Conservation (phyloP, 306 rosid species). For the Prunus padus region DNA sequence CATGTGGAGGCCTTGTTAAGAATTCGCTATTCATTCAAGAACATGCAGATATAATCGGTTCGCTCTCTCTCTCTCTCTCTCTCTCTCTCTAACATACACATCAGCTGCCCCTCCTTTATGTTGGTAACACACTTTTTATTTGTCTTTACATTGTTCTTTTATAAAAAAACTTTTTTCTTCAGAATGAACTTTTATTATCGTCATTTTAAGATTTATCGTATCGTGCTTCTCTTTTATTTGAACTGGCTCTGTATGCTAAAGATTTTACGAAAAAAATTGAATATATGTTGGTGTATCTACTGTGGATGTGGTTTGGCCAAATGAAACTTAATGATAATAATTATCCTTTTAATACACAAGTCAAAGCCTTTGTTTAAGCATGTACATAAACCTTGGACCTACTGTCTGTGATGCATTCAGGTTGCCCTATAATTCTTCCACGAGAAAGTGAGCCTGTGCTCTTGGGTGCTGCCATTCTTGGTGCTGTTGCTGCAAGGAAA, state of each 20-base stretch:
- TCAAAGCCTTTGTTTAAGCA: not conserved
- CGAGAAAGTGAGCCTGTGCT: constrained; percentile 93
- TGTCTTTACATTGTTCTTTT: not conserved
- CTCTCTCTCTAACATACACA: not conserved
- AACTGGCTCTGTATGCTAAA: constrained; percentile 1
- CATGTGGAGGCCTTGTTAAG: constrained; percentile 94
- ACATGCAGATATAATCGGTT: constrained; percentile 89
- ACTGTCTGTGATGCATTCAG: constrained; percentile 34
- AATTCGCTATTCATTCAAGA: constrained; percentile 82
- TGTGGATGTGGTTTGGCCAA: not conserved
- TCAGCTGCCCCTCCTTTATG: not conserved
- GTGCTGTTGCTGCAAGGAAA: constrained; percentile 82
- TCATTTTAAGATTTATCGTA: not conserved
- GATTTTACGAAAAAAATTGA: not conserved
- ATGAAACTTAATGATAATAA: not conserved
- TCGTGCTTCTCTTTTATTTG: not conserved
- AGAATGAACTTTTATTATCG: not conserved
- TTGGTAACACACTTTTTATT: not conserved
- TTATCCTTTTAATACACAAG: not conserved
- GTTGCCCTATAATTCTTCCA: constrained; percentile 90
- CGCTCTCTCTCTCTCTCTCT: constrained; percentile 26
- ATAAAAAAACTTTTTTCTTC: not conserved
- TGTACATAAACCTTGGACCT: not conserved
- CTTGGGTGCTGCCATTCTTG: constrained; percentile 93
- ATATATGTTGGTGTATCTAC: not conserved